These are phyloP conservation scores for Spiromastix sp. DNA, from an alignment of 2,329 filamentous ascomycete species.

Conservation along the genomic window DNA sequence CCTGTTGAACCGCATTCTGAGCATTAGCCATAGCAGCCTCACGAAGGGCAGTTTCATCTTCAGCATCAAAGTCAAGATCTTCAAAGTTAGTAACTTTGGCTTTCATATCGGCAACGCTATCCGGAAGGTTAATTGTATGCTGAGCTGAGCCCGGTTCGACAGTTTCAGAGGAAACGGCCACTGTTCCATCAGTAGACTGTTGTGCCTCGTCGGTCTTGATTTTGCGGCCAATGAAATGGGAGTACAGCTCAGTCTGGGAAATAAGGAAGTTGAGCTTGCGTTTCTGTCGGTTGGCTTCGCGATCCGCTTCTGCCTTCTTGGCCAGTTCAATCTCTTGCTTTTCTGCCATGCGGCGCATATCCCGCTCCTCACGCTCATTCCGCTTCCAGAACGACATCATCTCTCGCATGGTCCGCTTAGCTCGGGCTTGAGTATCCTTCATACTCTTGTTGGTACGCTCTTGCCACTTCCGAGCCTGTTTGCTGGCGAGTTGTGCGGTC, in stretches of 20 bases:
- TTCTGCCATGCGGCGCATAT: slow-evolving; percentile 86
- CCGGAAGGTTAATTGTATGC: slow-evolving; percentile 30
- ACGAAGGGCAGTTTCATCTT: slow-evolving; percentile 72
- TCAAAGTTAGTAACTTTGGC: slow-evolving; percentile 86
- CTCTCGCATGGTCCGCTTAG: slow-evolving; percentile 96
- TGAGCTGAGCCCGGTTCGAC: slow-evolving; percentile 39
- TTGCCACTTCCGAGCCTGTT: slow-evolving; percentile 96
- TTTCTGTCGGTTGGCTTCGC: slow-evolving; percentile 94
- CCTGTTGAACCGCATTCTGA: slow-evolving; percentile 88
- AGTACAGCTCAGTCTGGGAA: slow-evolving; percentile 96
- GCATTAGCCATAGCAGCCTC: slow-evolving; percentile 90
- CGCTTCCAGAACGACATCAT: slow-evolving; percentile 99
- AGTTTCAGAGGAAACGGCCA: slow-evolving; percentile 39
- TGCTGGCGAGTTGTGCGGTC: slow-evolving; percentile 90
- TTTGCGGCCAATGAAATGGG: slow-evolving; percentile 98
- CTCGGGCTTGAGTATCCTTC: slow-evolving; percentile 92
- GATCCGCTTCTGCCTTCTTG: slow-evolving; percentile 91
- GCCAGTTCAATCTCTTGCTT: slow-evolving; percentile 93
- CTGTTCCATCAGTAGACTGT: slow-evolving; percentile 60
- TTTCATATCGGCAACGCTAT: slow-evolving; percentile 40
- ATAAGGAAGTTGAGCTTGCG: slow-evolving; percentile 99
- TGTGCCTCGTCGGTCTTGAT: slow-evolving; percentile 97
- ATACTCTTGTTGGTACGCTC: slow-evolving; percentile 95
- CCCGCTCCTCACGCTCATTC: slow-evolving; percentile 93
- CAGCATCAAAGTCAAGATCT: slow-evolving; percentile 88